phyloP scores from a whole-genome alignment of 2,329 filamentous ascomycete species.

The Apiospora saccharicola region DNA sequence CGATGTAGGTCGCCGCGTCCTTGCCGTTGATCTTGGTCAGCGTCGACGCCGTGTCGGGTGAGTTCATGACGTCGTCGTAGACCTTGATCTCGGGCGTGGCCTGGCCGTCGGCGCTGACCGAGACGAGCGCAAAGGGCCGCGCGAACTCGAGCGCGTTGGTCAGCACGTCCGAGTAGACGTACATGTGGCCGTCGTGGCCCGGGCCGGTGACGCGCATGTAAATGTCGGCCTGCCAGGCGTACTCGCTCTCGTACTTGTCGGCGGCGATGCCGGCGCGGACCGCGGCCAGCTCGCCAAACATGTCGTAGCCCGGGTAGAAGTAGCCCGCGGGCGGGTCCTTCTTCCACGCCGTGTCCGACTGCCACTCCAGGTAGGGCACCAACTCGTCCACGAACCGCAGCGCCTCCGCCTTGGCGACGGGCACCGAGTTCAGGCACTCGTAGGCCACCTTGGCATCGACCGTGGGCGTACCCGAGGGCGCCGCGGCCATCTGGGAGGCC shows the following conservation, averaged over 20 bases:
- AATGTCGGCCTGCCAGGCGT: conserved; percentile 50
- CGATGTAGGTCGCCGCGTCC: conserved; percentile 39
- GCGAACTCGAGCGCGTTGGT: conserved; percentile 47
- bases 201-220: conserved; percentile 47
- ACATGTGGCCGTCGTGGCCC: conserved; percentile 52
- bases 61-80: conserved; percentile 44
- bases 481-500: conserved; percentile 39
- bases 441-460: conserved; percentile 48
- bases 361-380: conserved; percentile 51
- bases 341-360: conserved; percentile 48
- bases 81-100: conserved; percentile 41
- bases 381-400: conserved; percentile 48
- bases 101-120: conserved; percentile 40
- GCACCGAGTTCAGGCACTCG: conserved; percentile 51
- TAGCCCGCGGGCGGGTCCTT: conserved; percentile 48
- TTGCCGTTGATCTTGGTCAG: conserved; percentile 41
- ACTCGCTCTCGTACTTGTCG: conserved; percentile 48
- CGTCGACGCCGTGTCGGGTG: conserved; percentile 39
- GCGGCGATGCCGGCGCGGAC: conserved; percentile 43
- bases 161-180: conserved; percentile 50
- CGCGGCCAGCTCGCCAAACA: conserved; percentile 45
- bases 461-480: conserved; percentile 38
- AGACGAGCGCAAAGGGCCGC: conserved; percentile 40
- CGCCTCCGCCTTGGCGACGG: conserved; percentile 48
- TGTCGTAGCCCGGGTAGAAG: conserved; percentile 48